These are phyloP conservation scores for Bombardia bombarda DNA, from an alignment of 495 filamentous ascomycete genomes.

Conservation along the genomic window DNA sequence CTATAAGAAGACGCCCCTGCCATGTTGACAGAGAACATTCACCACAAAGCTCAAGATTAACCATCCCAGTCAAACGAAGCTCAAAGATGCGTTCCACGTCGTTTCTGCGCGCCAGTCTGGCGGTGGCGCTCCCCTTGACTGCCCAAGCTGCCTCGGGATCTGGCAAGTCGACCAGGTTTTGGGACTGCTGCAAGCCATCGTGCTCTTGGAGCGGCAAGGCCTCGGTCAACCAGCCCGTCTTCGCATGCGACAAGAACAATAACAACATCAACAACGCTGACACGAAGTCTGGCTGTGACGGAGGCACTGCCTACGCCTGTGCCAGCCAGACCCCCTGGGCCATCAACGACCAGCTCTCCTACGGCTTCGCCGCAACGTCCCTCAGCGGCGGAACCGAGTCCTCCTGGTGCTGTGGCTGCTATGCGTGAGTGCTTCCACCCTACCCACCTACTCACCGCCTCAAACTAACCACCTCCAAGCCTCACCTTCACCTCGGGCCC, in stretches of 20 bases:
- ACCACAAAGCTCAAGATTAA: too few species aligned
- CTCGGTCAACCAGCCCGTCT: constrained; percentile 37
- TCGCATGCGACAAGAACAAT: constrained; percentile 44
- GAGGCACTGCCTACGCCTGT: constrained; percentile 46
- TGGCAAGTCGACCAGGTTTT: constrained; percentile 30
- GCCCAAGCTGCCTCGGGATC: constrained; percentile 15
- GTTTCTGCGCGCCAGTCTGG: constrained; percentile 13
- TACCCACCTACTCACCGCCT: background rate
- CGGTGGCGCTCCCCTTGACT: constrained; percentile 14
- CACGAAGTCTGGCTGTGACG: constrained; percentile 27
- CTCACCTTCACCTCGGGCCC: constrained; percentile 30
- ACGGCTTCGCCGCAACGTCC: constrained; percentile 49
- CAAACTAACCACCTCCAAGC: constrained; percentile 13
- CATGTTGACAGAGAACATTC: too few species aligned
- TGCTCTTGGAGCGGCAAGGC: constrained; percentile 52
- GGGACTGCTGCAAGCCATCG: constrained; percentile 56
- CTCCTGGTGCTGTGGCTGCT: constrained; percentile 50
- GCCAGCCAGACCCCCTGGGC: constrained; percentile 47
- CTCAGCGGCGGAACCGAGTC: constrained; percentile 34
- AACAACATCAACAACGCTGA: constrained; percentile 24
- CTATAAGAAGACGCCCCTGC: too few species aligned
- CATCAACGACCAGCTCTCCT: constrained; percentile 40
- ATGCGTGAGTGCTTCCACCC: constrained; percentile 38
- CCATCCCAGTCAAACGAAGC: too few species aligned
- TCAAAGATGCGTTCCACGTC: constrained; percentile 16